phyloP scores from a whole-genome alignment of 2,329 filamentous ascomycete genomes.

The Penicillium crustosum region DNA sequence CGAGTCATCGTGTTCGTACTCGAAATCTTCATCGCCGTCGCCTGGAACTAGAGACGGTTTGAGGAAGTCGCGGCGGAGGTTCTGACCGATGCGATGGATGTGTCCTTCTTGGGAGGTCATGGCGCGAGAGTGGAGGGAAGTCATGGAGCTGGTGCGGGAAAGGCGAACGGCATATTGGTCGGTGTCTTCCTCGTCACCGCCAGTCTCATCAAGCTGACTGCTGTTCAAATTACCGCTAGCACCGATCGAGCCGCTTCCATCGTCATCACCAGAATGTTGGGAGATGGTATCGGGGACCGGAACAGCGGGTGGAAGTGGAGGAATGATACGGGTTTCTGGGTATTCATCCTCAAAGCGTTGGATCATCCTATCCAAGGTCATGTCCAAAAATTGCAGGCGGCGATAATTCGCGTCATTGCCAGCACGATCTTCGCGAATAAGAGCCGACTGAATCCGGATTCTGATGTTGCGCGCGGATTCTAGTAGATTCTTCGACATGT shows the following conservation, averaged over 20 bases:
- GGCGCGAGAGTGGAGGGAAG: constrained; percentile 65
- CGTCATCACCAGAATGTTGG: constrained; percentile 38
- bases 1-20: constrained; percentile 32
- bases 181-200: constrained; percentile 44
- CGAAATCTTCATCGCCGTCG: constrained; percentile 31
- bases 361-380: constrained; percentile 87
- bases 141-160: constrained; percentile 63
- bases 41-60: constrained; percentile 47
- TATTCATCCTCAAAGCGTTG: constrained; percentile 95
- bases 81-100: constrained; percentile 67
- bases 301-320: constrained; percentile 19
- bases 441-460: constrained; percentile 74
- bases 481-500: constrained; percentile 89
- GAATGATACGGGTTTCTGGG: constrained; percentile 71
- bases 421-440: constrained; percentile 70
- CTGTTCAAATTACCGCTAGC: constrained; percentile 35
- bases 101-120: constrained; percentile 68
- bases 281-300: constrained; percentile 34
- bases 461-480: constrained; percentile 87
- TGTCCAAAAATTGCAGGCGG: constrained; percentile 80
- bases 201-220: constrained; percentile 34
- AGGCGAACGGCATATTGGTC: constrained; percentile 49
- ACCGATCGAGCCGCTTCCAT: constrained; percentile 21
- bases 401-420: constrained; percentile 76
- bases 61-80: constrained; percentile 64